Percentiles rank a stretch among this genome's conserved stretches.
These are phyloP conservation scores for Tylopilus plumbeoviolaceoides DNA, from an alignment of 768 basidiomycete species.

Conservation along the genomic window DNA sequence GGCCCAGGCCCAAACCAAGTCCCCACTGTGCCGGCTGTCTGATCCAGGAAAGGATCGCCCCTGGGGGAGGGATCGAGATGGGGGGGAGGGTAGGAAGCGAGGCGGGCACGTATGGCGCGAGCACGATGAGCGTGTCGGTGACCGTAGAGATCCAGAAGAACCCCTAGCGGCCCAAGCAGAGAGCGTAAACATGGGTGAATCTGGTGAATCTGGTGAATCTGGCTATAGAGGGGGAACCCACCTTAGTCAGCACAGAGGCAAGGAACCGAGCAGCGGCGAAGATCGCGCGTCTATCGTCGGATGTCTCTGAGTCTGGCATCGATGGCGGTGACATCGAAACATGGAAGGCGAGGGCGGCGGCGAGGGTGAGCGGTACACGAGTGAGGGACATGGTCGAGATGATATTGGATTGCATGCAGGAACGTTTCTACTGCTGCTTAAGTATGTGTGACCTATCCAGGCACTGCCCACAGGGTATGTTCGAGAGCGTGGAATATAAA, in stretches of 20 bases:
- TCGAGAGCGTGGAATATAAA: background rate
- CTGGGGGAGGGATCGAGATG: background rate
- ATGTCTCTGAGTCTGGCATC: background rate
- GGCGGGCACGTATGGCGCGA: constrained; percentile 5
- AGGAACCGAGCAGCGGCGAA: constrained; percentile 7
- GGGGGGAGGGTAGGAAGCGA: background rate
- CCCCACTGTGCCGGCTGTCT: background rate
- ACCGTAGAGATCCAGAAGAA: constrained; percentile 15
- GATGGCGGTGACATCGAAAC: constrained; percentile 41
- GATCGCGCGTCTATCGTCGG: constrained; percentile 24
- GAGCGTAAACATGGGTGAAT: background rate
- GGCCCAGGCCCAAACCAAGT: background rate
- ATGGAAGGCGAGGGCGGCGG: constrained; percentile 42
- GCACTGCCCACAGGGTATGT: background rate
- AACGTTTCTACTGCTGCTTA: background rate
- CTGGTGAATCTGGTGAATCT: background rate
- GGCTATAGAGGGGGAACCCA: background rate
- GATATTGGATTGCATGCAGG: background rate
- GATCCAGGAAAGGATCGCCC: background rate
- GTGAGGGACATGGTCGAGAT: constrained; percentile 22
- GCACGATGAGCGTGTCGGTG: constrained; percentile 5
- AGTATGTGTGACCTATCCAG: background rate
- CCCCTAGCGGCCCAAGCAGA: constrained; percentile 4
- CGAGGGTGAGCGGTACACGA: constrained; percentile 42
- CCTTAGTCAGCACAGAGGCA: constrained; percentile 13